Percentiles rank a stretch among this genome's conserved stretches.
phyloP scores from a whole-genome alignment of 225 moss, liverwort and hornwort species.

The Anthoceros angustus region DNA sequence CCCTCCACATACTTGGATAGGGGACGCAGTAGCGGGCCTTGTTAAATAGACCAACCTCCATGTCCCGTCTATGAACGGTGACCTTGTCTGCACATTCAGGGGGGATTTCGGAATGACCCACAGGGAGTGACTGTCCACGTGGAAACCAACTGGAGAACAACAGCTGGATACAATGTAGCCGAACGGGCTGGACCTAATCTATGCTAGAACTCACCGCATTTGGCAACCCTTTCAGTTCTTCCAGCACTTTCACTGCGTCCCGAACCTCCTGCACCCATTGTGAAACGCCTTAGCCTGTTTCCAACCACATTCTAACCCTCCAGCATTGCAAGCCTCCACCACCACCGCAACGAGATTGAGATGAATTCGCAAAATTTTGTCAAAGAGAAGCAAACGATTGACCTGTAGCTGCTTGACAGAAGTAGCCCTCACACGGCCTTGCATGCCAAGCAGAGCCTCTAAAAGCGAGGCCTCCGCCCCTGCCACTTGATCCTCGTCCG shows the following conservation, averaged over 20 bases:
- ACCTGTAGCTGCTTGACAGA: slow-evolving; percentile 55
- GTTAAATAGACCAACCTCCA: slow-evolving; percentile 99
- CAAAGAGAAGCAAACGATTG: background rate
- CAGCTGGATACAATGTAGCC: background rate
- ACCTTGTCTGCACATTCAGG: slow-evolving; percentile 41
- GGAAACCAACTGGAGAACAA: background rate
- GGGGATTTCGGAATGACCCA: slow-evolving; percentile 2
- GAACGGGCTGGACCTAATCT: background rate
- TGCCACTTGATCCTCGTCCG: background rate
- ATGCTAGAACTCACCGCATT: slow-evolving; percentile 47
- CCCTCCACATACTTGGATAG: slow-evolving; percentile 51
- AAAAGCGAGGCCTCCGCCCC: slow-evolving; percentile 41
- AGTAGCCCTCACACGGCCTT: slow-evolving; percentile 73
- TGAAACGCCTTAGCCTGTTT: background rate
- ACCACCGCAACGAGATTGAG: background rate
- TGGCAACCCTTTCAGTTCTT: slow-evolving; percentile 43
- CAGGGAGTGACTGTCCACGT: background rate
- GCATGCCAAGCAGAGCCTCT: slow-evolving; percentile 74
- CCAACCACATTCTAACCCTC: background rate
- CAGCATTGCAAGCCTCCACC: background rate
- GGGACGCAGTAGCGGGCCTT: slow-evolving; percentile 82
- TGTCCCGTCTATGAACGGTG: slow-evolving; percentile 73
- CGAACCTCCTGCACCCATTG: slow-evolving; percentile 43
- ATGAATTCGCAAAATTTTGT: background rate
- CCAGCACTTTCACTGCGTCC: slow-evolving; percentile 51